Base-by-base conservation (phyloP, 441 rosid genomes). In the Gossypium trilobum region DNA sequence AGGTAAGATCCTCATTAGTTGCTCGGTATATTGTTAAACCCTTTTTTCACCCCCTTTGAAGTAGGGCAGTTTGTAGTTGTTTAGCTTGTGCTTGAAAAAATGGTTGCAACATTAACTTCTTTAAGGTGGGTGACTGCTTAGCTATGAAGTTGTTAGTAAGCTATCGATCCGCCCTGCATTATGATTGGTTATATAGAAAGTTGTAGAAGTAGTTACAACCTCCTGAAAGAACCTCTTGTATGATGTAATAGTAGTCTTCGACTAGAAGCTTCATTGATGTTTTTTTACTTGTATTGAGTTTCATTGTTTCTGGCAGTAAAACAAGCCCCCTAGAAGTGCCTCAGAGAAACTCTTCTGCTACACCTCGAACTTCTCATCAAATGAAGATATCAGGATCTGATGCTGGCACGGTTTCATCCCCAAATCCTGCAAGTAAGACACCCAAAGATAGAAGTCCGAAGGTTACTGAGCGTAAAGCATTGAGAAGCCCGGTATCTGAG, bases 371-470 rank as follows among this genome's bases (percentile, higher is more conserved):
- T 77, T 90, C 90, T 57, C 91, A 86, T 31, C 91, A 85, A 71
- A 89, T 90, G 67, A 94, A 87, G 78, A 80, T 73, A 13, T 82
- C 86, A 1, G 83, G 82, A 63, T 52, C 81, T 14, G 93, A 88
- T 67, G 27, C 84, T 1, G 89, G 86, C 48, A 66, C 82, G 4
- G 79, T 80, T 20, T 79, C 85, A 6, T 84, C 99, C 23, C 87
- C 88, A n/a, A 85, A 77, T 67, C 75, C 88, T 5, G 80, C 78
- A 11, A 81, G 73, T 33, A 87, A 81, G 79, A 86, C 91, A 20
- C 89, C 89, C 0, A 94, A 94, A 81, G 92, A 83, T 17, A 87
- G 73, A 74, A 92, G 91, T 78, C 91, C 94, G 23, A 92, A 85
- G 79, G 87, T 92, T 36, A 31, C 77, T 78, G 97, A 89, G 22